These are phyloP conservation scores for Daldinia childiae DNA, from an alignment of 495 filamentous ascomycete genomes.

Conservation along the genomic window DNA sequence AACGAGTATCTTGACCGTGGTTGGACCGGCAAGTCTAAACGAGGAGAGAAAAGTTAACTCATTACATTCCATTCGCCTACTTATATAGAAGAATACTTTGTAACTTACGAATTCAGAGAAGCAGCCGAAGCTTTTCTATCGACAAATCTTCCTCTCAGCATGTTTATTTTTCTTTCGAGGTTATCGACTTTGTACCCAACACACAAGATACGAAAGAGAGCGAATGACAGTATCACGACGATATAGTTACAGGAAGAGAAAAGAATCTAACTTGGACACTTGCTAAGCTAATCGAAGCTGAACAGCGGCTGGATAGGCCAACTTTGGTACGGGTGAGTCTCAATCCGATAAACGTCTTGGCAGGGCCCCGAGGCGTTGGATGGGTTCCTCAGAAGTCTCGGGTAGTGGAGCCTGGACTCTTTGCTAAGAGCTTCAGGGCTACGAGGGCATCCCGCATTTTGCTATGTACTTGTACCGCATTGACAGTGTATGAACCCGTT, in stretches of 20 bases:
- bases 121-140: slow-evolving; percentile 27
- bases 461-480: slow-evolving; percentile 4
- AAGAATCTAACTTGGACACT: slow-evolving; percentile 14
- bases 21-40: slow-evolving; percentile 42
- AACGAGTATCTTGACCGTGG: slow-evolving; percentile 54
- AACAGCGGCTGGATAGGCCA: neutral
- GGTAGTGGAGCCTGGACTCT: slow-evolving; percentile 14
- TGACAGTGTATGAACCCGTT: slow-evolving; percentile 25
- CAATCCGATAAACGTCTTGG: slow-evolving; percentile 26
- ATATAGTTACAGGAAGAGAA: neutral
- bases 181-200: neutral
- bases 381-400: slow-evolving; percentile 13
- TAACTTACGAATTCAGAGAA: slow-evolving; percentile 35
- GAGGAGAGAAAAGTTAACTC: slow-evolving; percentile 5
- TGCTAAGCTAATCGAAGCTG: slow-evolving; percentile 11
- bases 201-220: neutral
- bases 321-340: slow-evolving; percentile 22
- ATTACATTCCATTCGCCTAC: neutral
- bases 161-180: slow-evolving; percentile 23
- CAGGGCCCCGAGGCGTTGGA: slow-evolving; percentile 36
- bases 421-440: slow-evolving; percentile 16
- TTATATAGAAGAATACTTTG: neutral
- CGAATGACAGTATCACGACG: neutral
- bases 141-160: slow-evolving; percentile 29
- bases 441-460: slow-evolving; percentile 20